Evolutionary conservation across 495 filamentous ascomycete genomes (phyloP).

Genomic region (Pseudevernia furfuracea): DNA sequence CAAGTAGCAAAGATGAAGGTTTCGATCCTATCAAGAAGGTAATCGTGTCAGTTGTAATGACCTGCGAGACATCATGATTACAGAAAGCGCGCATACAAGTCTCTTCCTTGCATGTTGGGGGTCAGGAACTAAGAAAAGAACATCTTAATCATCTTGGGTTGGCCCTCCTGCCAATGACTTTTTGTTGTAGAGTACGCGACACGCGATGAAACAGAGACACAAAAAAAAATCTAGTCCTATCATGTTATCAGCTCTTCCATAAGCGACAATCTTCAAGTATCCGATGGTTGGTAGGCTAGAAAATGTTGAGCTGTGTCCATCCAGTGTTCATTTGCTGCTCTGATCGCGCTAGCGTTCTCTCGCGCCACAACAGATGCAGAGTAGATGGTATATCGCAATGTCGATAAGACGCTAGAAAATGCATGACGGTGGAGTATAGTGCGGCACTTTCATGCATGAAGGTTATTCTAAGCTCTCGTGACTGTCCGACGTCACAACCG

Average conservation of each 20-base stretch:
- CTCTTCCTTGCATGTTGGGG: background rate
- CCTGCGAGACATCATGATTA: background rate
- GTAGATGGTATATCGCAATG: background rate
- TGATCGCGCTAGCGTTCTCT: constrained; percentile 6
- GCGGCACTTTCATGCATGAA: background rate
- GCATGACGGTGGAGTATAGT: background rate
- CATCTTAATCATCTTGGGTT: background rate
- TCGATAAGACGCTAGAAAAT: background rate
- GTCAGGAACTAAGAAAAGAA: background rate
- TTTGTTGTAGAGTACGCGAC: constrained; percentile 5
- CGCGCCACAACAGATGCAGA: constrained; percentile 4
- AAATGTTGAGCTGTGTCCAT: background rate
- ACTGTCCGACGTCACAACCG: constrained; percentile 1
- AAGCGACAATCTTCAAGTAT: background rate
- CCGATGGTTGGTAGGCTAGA: constrained; percentile 2
- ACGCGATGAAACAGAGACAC: constrained; percentile 8
- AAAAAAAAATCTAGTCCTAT: background rate
- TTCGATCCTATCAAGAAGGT: background rate
- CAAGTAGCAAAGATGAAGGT: background rate
- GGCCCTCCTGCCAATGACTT: background rate
- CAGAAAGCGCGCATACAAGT: background rate
- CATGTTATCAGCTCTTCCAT: background rate
- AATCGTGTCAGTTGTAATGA: background rate
- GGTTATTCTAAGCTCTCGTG: background rate
- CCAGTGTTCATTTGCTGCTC: background rate